A percentile compares a stretch with the other conserved stretches of the same genome.
Conservation (phyloP, 108 stramenopile genomes). For the Seminavis robusta region DNA sequence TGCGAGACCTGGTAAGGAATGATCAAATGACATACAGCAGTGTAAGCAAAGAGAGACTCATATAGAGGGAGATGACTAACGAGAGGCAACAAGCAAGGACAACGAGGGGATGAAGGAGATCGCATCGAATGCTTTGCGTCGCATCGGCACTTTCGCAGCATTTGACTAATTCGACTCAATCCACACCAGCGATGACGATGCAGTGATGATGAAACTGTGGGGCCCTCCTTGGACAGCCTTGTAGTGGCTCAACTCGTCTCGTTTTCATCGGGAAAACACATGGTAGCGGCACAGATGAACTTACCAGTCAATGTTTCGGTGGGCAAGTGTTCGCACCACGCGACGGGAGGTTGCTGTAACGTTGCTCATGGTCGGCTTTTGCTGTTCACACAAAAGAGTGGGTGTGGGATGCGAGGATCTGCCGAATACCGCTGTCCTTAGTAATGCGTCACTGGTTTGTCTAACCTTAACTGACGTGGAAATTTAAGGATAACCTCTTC, state of each 20-base stretch:
- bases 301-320: slow-evolving; percentile 50
- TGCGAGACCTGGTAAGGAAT: slow-evolving; percentile 50
- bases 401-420: no score
- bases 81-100: neutral
- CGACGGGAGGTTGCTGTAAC: slow-evolving; percentile 42
- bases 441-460: no score
- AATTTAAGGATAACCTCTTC: no score
- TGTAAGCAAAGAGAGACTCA: neutral
- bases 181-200: no score
- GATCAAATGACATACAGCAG: neutral
- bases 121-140: neutral
- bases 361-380: slow-evolving; percentile 46
- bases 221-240: no score
- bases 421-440: no score
- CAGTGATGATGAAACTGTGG: no score
- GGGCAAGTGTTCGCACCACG: slow-evolving; percentile 36
- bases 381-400: no score
- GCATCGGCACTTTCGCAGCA: neutral
- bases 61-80: neutral
- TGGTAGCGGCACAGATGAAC: no score
- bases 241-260: no score
- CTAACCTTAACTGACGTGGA: no score
- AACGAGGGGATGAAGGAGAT: neutral
- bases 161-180: neutral
- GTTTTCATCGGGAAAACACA: neutral